phyloP scores from a whole-genome alignment of 192 early-diverging fungal species.

The Entomortierella lignicola region DNA sequence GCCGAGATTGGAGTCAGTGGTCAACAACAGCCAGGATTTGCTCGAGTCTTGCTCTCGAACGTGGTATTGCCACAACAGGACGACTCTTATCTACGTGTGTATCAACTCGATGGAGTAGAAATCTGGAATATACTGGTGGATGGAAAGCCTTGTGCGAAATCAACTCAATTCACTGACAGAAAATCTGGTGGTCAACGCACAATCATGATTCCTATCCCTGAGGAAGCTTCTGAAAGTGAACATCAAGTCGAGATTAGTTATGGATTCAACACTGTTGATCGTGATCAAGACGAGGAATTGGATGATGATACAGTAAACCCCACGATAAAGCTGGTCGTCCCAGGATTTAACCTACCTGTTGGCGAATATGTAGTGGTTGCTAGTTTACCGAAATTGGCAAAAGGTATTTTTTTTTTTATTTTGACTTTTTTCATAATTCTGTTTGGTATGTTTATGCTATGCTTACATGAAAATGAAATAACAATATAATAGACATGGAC shows the following conservation, averaged over 20 bases:
- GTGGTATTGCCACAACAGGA: slow-evolving; percentile 32
- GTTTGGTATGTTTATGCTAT: too few species aligned
- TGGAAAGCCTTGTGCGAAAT: slow-evolving; percentile 38
- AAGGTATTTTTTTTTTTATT: slow-evolving; percentile 6
- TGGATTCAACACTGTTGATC: slow-evolving; percentile 38
- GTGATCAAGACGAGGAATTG: slow-evolving; percentile 10
- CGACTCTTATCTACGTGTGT: slow-evolving; percentile 35
- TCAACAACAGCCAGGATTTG: slow-evolving; percentile 46
- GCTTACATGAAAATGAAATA: background rate
- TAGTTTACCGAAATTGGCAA: slow-evolving; percentile 22
- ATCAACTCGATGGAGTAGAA: slow-evolving; percentile 44
- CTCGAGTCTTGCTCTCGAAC: slow-evolving; percentile 23
- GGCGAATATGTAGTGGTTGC: slow-evolving; percentile 46
- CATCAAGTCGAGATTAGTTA: slow-evolving; percentile 49
- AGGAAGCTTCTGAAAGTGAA: slow-evolving; percentile 14
- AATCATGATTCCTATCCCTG: slow-evolving; percentile 34
- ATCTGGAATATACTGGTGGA: slow-evolving; percentile 48
- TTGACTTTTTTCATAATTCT: too few species aligned
- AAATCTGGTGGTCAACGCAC: slow-evolving; percentile 21
- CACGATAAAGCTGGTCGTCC: slow-evolving; percentile 31
- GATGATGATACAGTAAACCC: background rate
- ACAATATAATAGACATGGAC: slow-evolving; percentile 19
- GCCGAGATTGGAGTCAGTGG: slow-evolving; percentile 35
- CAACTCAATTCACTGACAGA: slow-evolving; percentile 23
- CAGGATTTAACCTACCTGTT: slow-evolving; percentile 41